Evolutionary conservation across 306 rosid genomes (phyloP).

Genomic region (Castanea mollissima): DNA sequence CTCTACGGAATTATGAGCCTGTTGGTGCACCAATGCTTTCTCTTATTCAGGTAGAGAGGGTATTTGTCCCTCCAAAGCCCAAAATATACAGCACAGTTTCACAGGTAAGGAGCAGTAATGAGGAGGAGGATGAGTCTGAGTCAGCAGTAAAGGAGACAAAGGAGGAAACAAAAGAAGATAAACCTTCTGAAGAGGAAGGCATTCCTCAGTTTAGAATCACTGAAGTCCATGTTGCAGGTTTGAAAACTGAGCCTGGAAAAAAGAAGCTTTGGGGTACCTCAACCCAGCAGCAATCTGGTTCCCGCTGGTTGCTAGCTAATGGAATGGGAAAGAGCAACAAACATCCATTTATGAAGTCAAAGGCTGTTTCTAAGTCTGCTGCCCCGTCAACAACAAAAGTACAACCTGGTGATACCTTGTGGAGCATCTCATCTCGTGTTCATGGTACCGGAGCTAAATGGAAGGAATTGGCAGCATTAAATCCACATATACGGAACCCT

Average conservation of each 20-base stretch:
- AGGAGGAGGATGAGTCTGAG: constrained; percentile 49
- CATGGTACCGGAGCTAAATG: constrained; percentile 58
- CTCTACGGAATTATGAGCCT: constrained; percentile 74
- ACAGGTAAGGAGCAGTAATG: constrained; percentile 31
- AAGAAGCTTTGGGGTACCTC: constrained; percentile 65
- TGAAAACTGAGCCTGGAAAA: constrained; percentile 44
- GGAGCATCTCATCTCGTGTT: constrained; percentile 83
- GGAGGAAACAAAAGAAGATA: constrained; percentile 41
- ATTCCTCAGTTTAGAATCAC: constrained; percentile 72
- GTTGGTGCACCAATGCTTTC: constrained; percentile 90
- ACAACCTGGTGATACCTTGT: constrained; percentile 66
- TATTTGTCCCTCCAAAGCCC: constrained; percentile 77
- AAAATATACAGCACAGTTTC: constrained; percentile 49
- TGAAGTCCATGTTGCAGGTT: constrained; percentile 80
- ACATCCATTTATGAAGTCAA: constrained; percentile 59
- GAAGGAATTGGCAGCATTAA: constrained; percentile 63
- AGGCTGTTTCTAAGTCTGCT: constrained; percentile 41
- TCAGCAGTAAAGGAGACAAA: constrained; percentile 34
- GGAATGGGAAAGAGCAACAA: constrained; percentile 80
- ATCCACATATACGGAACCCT: constrained; percentile 71
- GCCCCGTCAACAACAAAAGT: constrained; percentile 44
- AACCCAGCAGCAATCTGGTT: constrained; percentile 66
- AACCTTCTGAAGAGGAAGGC: constrained; percentile 44
- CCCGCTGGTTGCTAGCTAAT: constrained; percentile 90
- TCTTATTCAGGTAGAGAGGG: constrained; percentile 90